Evolutionary conservation across 2,329 filamentous ascomycete genomes (phyloP), one percentile per base, ranked within the genome.

Genomic region (Penicillium crustosum): DNA sequence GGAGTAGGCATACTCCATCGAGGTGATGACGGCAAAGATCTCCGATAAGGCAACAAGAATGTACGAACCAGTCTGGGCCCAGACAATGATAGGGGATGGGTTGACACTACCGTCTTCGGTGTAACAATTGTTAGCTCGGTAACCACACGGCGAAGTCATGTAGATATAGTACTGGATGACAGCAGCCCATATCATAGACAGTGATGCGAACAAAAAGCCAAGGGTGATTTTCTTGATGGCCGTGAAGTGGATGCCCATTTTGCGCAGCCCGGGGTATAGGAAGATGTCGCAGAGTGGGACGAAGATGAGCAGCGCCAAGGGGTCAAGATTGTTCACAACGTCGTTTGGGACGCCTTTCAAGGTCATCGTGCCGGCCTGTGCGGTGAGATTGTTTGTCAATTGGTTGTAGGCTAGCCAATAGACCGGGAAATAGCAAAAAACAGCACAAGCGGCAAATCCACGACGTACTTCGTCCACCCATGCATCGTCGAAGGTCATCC

Each of bases 391-490:
- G 70, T 79, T 81, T 59, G 76, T 79, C 72, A 83, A 80, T 64
- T 84, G 82, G 62, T 78, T 78, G 69, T 82, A 83, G 6, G 78
- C 75, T 5, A 83, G 71, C 73, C 71, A 71, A 43, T 64, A 64
- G 68, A 63, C 21, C 23, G 53, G 43, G 47, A 59, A 53, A 71
- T 79, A 83, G 64, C 82, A 77, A 75, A 89, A 93, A 45, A 91
- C 88, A 61, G 84, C 81, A 77, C 87, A 89, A 57, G 87, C 87
- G 64, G 82, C 80, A 58, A 89, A 79, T 59, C 88, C 89, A 75
- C 89, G 86, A 55, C 81, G 81, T 45, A 92, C 86, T 70, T 92
- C 88, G 70, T 91, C 89, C 39, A 93, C 89, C 89, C 89, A 93
- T 53, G 85, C 84, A 66, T 93, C 90, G 63, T 93, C 89, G 66